These are phyloP conservation scores for Aspergillus fructus DNA, from an alignment of 2,329 filamentous ascomycete genomes.

Conservation along the genomic window DNA sequence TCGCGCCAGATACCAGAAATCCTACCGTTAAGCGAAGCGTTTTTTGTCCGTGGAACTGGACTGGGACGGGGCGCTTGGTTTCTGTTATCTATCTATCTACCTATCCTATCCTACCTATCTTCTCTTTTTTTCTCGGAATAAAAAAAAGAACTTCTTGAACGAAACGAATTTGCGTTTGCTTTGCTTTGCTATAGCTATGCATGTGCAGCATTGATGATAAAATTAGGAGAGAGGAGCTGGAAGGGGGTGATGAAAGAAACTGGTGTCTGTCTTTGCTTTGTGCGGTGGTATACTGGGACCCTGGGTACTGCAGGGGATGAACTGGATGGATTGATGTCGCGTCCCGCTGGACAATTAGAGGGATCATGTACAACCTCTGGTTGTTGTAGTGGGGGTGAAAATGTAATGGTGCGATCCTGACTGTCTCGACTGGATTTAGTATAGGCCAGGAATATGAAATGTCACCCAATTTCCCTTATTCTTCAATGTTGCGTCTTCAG, in stretches of 20 bases:
- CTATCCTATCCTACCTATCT: too few relatives aligned
- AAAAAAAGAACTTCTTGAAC: slow-evolving; percentile 1
- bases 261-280: slow-evolving; percentile 13
- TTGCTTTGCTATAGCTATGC: neutral
- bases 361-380: slow-evolving; percentile 17
- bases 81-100: slow-evolving; percentile 17
- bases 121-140: slow-evolving; percentile 4
- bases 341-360: slow-evolving; percentile 17
- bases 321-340: slow-evolving; percentile 5
- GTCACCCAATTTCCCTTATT: slow-evolving; percentile 27
- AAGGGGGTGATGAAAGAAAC: slow-evolving; percentile 11
- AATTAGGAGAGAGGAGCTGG: neutral
- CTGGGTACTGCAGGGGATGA: slow-evolving; percentile 13
- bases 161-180: neutral
- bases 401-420: slow-evolving; percentile 25
- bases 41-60: slow-evolving; percentile 6
- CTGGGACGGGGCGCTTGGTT: slow-evolving; percentile 3
- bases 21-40: slow-evolving; percentile 76
- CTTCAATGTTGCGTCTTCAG: slow-evolving; percentile 2
- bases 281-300: slow-evolving; percentile 12
- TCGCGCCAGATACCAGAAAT: slow-evolving; percentile 97
- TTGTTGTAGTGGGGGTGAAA: slow-evolving; percentile 24
- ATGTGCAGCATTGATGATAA: neutral
- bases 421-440: slow-evolving; percentile 30
- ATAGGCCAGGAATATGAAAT: slow-evolving; percentile 32